Evolutionary conservation across 2,329 filamentous ascomycete genomes (phyloP).

Genomic region (Cladorrhinum sp.): DNA sequence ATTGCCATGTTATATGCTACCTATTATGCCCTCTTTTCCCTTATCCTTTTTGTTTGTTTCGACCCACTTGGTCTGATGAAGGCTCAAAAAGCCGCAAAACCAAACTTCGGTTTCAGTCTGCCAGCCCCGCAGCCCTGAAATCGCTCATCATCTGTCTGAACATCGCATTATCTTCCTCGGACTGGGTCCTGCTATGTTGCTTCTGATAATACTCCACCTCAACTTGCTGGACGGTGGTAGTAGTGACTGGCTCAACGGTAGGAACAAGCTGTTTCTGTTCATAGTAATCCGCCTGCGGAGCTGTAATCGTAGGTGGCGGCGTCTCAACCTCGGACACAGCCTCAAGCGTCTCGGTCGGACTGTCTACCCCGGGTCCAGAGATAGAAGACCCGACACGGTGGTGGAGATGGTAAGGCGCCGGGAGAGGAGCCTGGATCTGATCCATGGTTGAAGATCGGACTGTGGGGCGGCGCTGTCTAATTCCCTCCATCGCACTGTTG

Average conservation of each 20-base stretch:
- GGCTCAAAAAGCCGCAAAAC: not conserved
- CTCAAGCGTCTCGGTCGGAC: conserved; percentile 26
- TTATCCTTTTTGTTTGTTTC: no score
- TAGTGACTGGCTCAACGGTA: not conserved
- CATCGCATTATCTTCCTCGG: conserved; percentile 9
- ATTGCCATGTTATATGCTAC: not conserved
- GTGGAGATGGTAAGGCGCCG: conserved; percentile 18
- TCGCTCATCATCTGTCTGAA: conserved; percentile 20
- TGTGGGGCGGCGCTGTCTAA: conserved; percentile 12
- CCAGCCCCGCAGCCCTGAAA: conserved; percentile 20
- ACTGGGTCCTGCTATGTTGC: not conserved
- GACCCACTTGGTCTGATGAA: not conserved
- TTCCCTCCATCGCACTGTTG: not conserved
- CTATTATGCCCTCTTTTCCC: not conserved
- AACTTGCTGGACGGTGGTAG: not conserved
- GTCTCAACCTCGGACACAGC: conserved; percentile 27
- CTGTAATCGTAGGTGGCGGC: conserved; percentile 18
- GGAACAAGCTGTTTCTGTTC: not conserved
- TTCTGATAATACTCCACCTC: not conserved
- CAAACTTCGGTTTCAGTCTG: not conserved
- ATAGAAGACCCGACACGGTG: not conserved
- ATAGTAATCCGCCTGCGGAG: conserved; percentile 3
- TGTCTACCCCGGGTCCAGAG: conserved; percentile 17
- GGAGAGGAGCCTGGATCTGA: conserved; percentile 5
- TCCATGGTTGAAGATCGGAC: conserved; percentile 20